Conservation (phyloP, 2,329 filamentous ascomycete species). For the Saccharata proteae region DNA sequence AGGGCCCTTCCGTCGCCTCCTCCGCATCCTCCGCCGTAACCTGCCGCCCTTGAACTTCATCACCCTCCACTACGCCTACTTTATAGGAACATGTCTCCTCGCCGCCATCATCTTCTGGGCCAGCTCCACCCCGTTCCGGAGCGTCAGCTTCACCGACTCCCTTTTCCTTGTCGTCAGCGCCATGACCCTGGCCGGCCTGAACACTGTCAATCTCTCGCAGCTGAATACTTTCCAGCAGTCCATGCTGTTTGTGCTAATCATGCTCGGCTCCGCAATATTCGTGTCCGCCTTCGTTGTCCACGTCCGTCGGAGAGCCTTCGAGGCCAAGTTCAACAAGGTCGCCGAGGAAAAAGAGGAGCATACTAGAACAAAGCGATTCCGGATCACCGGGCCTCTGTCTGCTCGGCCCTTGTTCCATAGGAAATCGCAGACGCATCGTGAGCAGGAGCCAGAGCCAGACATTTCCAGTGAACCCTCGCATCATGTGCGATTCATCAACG, state of each 20-base stretch:
- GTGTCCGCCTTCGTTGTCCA: conserved; percentile 53
- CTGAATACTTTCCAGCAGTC: conserved; percentile 58
- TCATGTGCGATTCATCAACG: no score
- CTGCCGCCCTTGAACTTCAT: conserved; percentile 46
- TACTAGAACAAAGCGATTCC: neutral
- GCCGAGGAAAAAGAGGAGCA: conserved; percentile 22
- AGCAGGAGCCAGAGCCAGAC: no score
- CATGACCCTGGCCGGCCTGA: conserved; percentile 56
- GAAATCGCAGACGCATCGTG: no score
- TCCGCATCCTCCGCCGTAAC: conserved; percentile 10
- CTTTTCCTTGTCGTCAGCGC: conserved; percentile 55
- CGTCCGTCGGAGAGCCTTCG: conserved; percentile 49
- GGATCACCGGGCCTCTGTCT: conserved; percentile 5
- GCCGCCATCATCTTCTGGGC: conserved; percentile 51
- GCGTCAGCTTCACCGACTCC: conserved; percentile 50
- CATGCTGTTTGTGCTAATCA: conserved; percentile 51
- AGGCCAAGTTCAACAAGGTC: conserved; percentile 46
- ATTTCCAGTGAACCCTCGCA: no score
- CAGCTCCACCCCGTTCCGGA: conserved; percentile 38
- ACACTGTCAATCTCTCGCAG: conserved; percentile 51
- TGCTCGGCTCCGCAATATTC: conserved; percentile 55
- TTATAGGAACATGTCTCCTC: conserved; percentile 43
- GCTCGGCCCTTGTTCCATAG: conserved; percentile 13
- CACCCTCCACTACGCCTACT: conserved; percentile 56
- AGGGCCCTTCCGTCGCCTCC: conserved; percentile 11